Base-by-base conservation (phyloP, 2,329 filamentous ascomycete species). In the Colletotrichum salicis region DNA sequence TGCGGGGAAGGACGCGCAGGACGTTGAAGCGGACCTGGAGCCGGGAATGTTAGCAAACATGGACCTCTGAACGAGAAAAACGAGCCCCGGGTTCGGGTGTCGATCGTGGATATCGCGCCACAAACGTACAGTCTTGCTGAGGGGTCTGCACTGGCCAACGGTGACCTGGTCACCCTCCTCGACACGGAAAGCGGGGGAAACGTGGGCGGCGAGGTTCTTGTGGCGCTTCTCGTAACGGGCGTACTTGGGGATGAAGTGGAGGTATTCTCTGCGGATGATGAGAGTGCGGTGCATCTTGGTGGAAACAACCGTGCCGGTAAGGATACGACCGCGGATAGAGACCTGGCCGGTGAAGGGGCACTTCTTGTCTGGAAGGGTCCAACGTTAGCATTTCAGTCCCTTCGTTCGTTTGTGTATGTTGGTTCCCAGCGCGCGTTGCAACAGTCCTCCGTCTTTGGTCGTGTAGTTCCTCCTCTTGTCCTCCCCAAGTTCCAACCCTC, bases 201-300 rank as follows among this genome's bases (percentile, higher is more conserved):
- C 96, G 92, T 99, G 96, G 79, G 96, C 96, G 83, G 96, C 94
- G 78, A 99, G 91, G 93, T 99, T 99, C 93, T 98, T 98, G 94
- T 99, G 96, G 86, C 96, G 92, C 93, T 98, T 98, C 94, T 99
- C 97, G 88, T 99, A 99, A 92, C 96, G 94, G 85, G 94, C 91
- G 92, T 99, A 99, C 91, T 99, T 99, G 87, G 95, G 95, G 85
- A 99, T 93, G 89, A 94, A 99, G 91, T 99, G 96, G 76, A 99
- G 94, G 91, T 99, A 99, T 91, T 99, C 96, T 88, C 96, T 93
- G 86, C 96, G 96, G 91, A 99, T 97, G 89, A 99, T 93, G 85
- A 98, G 89, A 82, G 96, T 99, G 88, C 96, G 94, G 94, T 99
- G 96, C 96, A 99, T 99, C 94, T 99, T 99, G 88, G 96, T 99